phyloP scores from a whole-genome alignment of 805 yeast species.

The Ogataea corticis region DNA sequence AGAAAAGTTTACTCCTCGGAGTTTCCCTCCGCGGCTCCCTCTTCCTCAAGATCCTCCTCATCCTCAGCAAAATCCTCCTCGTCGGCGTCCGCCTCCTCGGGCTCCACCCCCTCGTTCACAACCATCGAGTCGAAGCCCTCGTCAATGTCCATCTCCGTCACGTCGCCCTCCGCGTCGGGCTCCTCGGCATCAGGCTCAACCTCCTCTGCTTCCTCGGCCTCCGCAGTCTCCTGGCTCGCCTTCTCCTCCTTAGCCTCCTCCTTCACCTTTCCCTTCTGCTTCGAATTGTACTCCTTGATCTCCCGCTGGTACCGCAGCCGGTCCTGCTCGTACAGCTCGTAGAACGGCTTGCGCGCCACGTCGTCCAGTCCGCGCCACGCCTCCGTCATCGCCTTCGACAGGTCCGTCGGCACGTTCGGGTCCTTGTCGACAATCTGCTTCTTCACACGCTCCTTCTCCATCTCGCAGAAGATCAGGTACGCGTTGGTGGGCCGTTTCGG shows the following conservation, averaged over 20 bases:
- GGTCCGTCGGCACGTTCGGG: conserved; percentile 58
- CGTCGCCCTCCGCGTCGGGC: conserved; percentile 9
- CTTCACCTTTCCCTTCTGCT: conserved; percentile 24
- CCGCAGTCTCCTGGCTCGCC: conserved; percentile 1
- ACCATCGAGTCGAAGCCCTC: too few relatives aligned
- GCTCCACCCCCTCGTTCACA: too few relatives aligned
- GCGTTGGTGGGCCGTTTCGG: conserved; percentile 93
- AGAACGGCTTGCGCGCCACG: conserved; percentile 70
- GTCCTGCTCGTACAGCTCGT: conserved; percentile 75
- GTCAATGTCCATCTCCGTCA: conserved; percentile 7
- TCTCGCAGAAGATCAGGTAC: conserved; percentile 81
- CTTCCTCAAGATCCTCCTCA: conserved; percentile 14
- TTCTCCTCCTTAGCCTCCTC: conserved; percentile 13
- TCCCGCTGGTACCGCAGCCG: conserved; percentile 72
- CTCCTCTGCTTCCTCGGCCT: conserved; percentile 7
- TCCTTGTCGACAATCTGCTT: conserved; percentile 53
- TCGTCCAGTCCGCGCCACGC: conserved; percentile 78
- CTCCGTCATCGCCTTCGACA: conserved; percentile 78
- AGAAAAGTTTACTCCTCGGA: neutral
- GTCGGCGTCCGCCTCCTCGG: conserved; percentile 6
- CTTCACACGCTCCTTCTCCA: conserved; percentile 73
- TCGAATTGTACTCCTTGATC: conserved; percentile 47
- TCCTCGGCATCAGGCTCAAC: conserved; percentile 5
- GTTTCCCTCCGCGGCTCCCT: conserved; percentile 2
- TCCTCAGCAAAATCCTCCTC: conserved; percentile 16